Evolutionary conservation across 2,329 filamentous ascomycete species (phyloP).

Genomic region (Pseudonectria buxi): DNA sequence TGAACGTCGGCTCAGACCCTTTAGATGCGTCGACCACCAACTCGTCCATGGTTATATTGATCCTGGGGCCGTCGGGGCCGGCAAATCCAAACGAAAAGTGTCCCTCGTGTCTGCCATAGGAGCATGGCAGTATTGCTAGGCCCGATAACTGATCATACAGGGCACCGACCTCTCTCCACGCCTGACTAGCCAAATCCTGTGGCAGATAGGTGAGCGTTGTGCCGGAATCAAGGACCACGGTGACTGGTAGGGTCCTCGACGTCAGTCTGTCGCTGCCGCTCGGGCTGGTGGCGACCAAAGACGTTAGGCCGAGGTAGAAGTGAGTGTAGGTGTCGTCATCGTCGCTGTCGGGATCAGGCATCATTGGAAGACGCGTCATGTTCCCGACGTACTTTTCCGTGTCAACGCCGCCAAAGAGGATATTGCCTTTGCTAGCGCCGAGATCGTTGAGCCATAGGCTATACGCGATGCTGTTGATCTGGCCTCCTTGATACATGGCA

Average conservation of each 20-base stretch:
- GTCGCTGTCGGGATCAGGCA: constrained; percentile 28
- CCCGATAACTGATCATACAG: constrained; percentile 31
- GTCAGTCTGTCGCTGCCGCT: constrained; percentile 43
- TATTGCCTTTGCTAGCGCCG: constrained; percentile 56
- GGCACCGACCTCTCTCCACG: constrained; percentile 51
- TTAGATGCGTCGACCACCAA: constrained; percentile 42
- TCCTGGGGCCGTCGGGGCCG: constrained; percentile 39
- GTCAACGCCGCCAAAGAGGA: constrained; percentile 78
- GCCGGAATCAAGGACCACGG: constrained; percentile 67
- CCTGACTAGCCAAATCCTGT: constrained; percentile 45
- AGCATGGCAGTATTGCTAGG: constrained; percentile 45
- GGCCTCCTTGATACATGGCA: constrained; percentile 53
- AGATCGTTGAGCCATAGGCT: constrained; percentile 62
- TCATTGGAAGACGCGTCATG: constrained; percentile 55
- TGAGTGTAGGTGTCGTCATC: constrained; percentile 35
- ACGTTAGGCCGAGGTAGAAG: constrained; percentile 43
- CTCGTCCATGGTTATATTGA: constrained; percentile 50
- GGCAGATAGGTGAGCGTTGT: constrained; percentile 68
- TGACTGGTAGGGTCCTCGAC: constrained; percentile 38
- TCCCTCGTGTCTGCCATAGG: constrained; percentile 35
- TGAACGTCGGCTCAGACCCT: constrained; percentile 29
- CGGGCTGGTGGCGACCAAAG: constrained; percentile 39
- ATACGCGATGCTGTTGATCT: constrained; percentile 62
- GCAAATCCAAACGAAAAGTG: constrained; percentile 50
- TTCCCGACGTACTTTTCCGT: constrained; percentile 63